phyloP scores from a whole-genome alignment of 2,329 filamentous ascomycete species.

The Dactylellina haptotyla region DNA sequence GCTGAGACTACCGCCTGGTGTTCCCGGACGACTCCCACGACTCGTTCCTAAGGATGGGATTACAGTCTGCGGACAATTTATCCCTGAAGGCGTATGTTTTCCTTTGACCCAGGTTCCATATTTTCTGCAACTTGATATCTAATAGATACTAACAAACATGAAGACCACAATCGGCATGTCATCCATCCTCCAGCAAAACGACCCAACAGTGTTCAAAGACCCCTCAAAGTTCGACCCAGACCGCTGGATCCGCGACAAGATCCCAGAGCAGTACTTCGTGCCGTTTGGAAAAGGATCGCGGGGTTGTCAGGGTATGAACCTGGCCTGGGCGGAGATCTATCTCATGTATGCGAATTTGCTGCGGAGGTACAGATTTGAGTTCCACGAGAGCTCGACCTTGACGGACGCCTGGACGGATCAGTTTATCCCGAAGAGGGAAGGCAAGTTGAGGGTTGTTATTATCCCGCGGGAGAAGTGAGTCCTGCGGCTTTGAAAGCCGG shows the following conservation, averaged over 20 bases:
- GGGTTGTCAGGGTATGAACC: slow-evolving; percentile 61
- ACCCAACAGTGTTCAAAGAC: slow-evolving; percentile 52
- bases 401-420: slow-evolving; percentile 40
- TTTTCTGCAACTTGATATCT: not conserved
- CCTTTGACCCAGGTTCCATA: not conserved
- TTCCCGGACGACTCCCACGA: slow-evolving; percentile 58
- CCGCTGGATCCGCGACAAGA: slow-evolving; percentile 45
- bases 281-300: slow-evolving; percentile 55
- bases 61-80: slow-evolving; percentile 58
- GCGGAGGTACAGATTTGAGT: slow-evolving; percentile 58
- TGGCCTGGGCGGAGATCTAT: slow-evolving; percentile 60
- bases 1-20: slow-evolving; percentile 61
- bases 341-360: slow-evolving; percentile 59
- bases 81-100: slow-evolving; percentile 59
- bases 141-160: not conserved
- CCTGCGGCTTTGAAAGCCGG: not conserved
- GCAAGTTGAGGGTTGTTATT: slow-evolving; percentile 31
- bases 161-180: slow-evolving; percentile 59
- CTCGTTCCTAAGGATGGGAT: slow-evolving; percentile 59
- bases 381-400: slow-evolving; percentile 53
- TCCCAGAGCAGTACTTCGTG: slow-evolving; percentile 52
- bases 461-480: slow-evolving; percentile 28
- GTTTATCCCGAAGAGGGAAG: slow-evolving; percentile 46
- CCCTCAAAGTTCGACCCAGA: slow-evolving; percentile 30
- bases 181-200: slow-evolving; percentile 57